Evolutionary conservation across 176 grass and related monocot species (phyloP).

Genomic region (Lolium multiflorum): DNA sequence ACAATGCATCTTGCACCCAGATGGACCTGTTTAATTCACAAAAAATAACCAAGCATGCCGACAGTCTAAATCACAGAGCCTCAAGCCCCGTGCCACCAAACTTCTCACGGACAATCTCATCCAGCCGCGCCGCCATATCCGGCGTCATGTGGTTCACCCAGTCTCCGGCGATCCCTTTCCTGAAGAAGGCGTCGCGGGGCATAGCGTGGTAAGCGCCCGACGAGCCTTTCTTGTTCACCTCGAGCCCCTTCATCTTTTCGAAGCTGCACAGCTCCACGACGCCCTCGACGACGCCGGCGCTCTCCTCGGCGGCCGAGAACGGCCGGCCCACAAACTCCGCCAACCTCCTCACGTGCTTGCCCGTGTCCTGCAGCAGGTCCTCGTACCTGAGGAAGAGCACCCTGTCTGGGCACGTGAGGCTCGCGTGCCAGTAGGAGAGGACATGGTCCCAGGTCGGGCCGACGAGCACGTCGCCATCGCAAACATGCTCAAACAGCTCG

Average conservation of each 20-base stretch:
- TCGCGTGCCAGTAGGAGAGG: conserved; percentile 50
- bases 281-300: conserved; percentile 22
- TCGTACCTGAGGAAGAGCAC: too few relatives aligned
- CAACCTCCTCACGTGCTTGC: conserved; percentile 23
- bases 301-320: conserved; percentile 49
- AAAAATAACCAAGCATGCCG: too few relatives aligned
- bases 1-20: too few relatives aligned
- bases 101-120: conserved; percentile 40
- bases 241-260: conserved; percentile 45
- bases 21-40: too few relatives aligned
- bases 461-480: conserved; percentile 39
- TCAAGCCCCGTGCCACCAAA: conserved; percentile 27
- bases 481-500: conserved; percentile 45
- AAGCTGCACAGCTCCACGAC: conserved; percentile 62
- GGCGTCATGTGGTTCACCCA: conserved; percentile 48
- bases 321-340: conserved; percentile 56
- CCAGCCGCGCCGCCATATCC: conserved; percentile 45
- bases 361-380: conserved; percentile 43
- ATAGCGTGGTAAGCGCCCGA: too few relatives aligned
- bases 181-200: conserved; percentile 21
- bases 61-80: background rate
- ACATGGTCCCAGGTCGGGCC: conserved; percentile 64
- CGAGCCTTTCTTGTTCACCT: conserved; percentile 60
- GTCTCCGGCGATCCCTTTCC: conserved; percentile 56
- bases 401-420: conserved; percentile 16